Percentiles rank a stretch among this genome's conserved stretches.
Evolutionary conservation across 1,284 basidiomycete genomes (phyloP).

Genomic region (Boletus holoroseus): DNA sequence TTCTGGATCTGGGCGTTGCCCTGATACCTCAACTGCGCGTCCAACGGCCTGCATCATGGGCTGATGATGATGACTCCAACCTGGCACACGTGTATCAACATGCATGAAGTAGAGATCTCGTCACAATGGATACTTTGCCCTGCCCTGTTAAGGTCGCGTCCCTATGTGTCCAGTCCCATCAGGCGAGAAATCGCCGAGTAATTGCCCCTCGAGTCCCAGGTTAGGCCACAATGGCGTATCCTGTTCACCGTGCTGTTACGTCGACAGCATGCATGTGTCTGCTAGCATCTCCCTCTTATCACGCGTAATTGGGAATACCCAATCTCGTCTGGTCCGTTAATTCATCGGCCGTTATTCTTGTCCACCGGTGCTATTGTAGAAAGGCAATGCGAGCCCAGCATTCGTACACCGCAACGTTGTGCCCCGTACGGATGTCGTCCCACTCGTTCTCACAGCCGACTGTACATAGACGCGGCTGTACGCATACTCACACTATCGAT

Average conservation of each 20-base stretch:
- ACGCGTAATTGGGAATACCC: conserved; percentile 23
- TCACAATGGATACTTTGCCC: conserved; percentile 7
- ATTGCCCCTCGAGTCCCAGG: conserved; percentile 19
- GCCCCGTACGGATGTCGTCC: conserved; percentile 2
- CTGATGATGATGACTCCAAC: conserved; percentile 5
- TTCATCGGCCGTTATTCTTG: conserved; percentile 8
- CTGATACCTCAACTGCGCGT: conserved; percentile 18
- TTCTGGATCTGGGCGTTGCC: conserved; percentile 23
- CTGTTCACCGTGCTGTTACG: conserved; percentile 23
- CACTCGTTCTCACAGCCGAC: conserved; percentile 17
- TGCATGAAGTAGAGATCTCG: conserved; percentile 10
- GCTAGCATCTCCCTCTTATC: conserved; percentile 7
- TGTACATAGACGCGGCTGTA: neutral
- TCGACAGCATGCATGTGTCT: conserved; percentile 22
- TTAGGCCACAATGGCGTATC: conserved; percentile 6
- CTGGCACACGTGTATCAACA: conserved; percentile 28
- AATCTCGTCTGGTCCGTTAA: conserved; percentile 17
- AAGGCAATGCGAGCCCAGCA: conserved; percentile 6
- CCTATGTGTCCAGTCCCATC: conserved; percentile 18
- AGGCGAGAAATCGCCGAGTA: conserved; percentile 18
- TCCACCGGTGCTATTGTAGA: conserved; percentile 6
- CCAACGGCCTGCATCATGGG: conserved; percentile 8
- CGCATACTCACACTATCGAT: conserved; percentile 17
- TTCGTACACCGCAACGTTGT: conserved; percentile 5
- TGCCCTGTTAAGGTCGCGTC: conserved; percentile 9